A percentile compares a stretch with the other conserved stretches of the same genome.
These are phyloP conservation scores for Suhomyces prunicola DNA, from an alignment of 805 yeast genomes.

Conservation along the genomic window DNA sequence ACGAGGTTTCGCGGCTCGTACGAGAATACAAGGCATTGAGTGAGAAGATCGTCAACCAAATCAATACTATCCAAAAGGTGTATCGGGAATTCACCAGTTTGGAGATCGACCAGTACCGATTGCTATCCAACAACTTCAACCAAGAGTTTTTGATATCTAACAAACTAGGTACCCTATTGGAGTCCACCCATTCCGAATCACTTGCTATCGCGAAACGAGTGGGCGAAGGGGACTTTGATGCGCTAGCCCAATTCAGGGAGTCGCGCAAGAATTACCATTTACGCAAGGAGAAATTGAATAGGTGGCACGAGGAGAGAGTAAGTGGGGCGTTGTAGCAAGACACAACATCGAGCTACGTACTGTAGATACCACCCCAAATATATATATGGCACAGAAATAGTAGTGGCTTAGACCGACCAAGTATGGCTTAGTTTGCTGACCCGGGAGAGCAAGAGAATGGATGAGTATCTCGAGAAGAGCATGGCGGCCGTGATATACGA, in stretches of 20 bases:
- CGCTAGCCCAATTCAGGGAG: constrained; percentile 19
- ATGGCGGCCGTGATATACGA: no score
- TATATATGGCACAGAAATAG: no score
- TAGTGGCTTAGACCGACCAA: background rate
- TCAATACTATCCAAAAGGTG: constrained; percentile 19
- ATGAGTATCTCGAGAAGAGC: background rate
- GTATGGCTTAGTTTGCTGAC: background rate
- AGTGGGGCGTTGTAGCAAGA: constrained; percentile 22
- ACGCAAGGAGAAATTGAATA: constrained; percentile 33
- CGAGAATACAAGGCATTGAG: constrained; percentile 27
- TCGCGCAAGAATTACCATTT: constrained; percentile 31
- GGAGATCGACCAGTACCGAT: constrained; percentile 39
- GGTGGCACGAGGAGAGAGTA: constrained; percentile 45
- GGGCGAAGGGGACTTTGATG: constrained; percentile 16
- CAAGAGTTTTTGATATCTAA: constrained; percentile 26
- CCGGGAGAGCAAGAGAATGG: background rate
- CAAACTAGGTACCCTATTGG: constrained; percentile 25
- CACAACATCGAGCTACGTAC: background rate
- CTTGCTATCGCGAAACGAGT: constrained; percentile 13
- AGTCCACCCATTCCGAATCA: constrained; percentile 20
- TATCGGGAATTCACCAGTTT: constrained; percentile 32
- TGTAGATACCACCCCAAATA: background rate
- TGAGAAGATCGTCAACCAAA: constrained; percentile 21
- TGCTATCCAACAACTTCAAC: constrained; percentile 36
- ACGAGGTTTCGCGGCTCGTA: constrained; percentile 5